Base-by-base conservation (phyloP, 1,284 basidiomycete genomes). In the Pseudozyma tsukubaensis region DNA sequence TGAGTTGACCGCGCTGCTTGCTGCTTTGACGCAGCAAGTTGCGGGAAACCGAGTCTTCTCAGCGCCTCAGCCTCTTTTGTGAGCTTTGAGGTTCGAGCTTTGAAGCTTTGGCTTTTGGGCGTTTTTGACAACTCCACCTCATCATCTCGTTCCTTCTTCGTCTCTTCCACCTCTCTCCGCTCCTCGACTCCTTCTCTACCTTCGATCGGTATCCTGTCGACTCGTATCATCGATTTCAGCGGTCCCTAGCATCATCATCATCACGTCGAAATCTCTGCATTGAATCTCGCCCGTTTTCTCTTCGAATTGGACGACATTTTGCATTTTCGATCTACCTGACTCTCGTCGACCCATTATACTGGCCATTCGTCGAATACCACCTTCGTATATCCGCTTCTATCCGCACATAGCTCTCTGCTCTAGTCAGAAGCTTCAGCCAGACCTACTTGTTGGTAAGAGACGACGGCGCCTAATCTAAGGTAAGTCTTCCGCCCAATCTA, bases 391-490 rank as follows among this genome's bases (percentile, higher is more conserved):
- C 24, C 19, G 2, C 1, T 18, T 9, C 3, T 10, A 43, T 7
- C 2, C 12, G 21, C 44, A 45, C 18, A 45, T 18, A 43, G 16
- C 18, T 16, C 42, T n/a, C 21, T 24, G 44, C 24, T 21, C 24
- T 24, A 12, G 13, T 47, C 4, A 36, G 21, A n/a, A 16, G 24
- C 24, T 29, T 29, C 24, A 29, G 6, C 3, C 24, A 29, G 24
- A 29, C 24, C 3, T 29, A 29, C 24, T 29, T 29, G 24, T 29
- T 29, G 24, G 24, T 29, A 32, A 14, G n/a, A 43, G 43, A 18
- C 44, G 24, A 45, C 44, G 57, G 56, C 57, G 59, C 39, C 29
- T 37, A 39, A 10, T 14, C 21, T 66, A 56, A 66, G 63, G 63
- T 66, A 51, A 59, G 63, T 66, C 4, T 8, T 43, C 12, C 3